These are phyloP conservation scores for Suillus subaureus DNA, from an alignment of 768 basidiomycete genomes.

Conservation along the genomic window DNA sequence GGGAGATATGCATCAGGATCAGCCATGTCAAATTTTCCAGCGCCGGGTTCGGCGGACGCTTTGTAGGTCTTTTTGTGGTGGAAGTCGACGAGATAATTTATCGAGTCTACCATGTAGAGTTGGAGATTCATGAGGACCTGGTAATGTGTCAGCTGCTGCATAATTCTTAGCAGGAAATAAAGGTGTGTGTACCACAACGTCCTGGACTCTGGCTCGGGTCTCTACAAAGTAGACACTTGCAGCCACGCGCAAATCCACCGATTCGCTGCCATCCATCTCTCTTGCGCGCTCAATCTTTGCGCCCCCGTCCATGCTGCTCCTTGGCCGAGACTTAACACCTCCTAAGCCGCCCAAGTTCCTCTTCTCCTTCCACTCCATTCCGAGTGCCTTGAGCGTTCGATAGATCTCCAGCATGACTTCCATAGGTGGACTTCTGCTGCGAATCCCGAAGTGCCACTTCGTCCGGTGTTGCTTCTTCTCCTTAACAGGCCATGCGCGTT, in stretches of 20 bases:
- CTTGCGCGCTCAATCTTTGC: slow-evolving; percentile 61
- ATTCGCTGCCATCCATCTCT: slow-evolving; percentile 60
- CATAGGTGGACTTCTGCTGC: slow-evolving; percentile 93
- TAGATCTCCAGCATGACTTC: slow-evolving; percentile 99
- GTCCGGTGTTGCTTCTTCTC: slow-evolving; percentile 76
- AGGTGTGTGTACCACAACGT: slow-evolving; percentile 74
- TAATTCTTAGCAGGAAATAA: slow-evolving; percentile 7
- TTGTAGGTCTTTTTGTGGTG: slow-evolving; percentile 95
- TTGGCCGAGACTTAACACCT: slow-evolving; percentile 41
- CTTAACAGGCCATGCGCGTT: slow-evolving; percentile 48
- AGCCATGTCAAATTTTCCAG: slow-evolving; percentile 72
- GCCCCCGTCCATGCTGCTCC: slow-evolving; percentile 34
- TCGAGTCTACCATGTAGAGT: slow-evolving; percentile 93
- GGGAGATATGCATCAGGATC: slow-evolving; percentile 34
- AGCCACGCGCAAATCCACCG: slow-evolving; percentile 68
- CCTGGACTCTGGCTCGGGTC: slow-evolving; percentile 85
- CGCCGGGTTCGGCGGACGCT: slow-evolving; percentile 66
- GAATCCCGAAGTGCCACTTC: slow-evolving; percentile 98
- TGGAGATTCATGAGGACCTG: slow-evolving; percentile 97
- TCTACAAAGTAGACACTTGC: slow-evolving; percentile 90
- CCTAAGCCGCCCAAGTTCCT: slow-evolving; percentile 74
- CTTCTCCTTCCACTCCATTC: slow-evolving; percentile 99
- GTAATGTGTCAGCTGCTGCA: background rate
- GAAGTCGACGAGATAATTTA: slow-evolving; percentile 98
- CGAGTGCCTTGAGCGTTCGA: slow-evolving; percentile 82